These are phyloP conservation scores for Fusarium euwallaceae DNA, from an alignment of 2,329 filamentous ascomycete species.

Conservation along the genomic window DNA sequence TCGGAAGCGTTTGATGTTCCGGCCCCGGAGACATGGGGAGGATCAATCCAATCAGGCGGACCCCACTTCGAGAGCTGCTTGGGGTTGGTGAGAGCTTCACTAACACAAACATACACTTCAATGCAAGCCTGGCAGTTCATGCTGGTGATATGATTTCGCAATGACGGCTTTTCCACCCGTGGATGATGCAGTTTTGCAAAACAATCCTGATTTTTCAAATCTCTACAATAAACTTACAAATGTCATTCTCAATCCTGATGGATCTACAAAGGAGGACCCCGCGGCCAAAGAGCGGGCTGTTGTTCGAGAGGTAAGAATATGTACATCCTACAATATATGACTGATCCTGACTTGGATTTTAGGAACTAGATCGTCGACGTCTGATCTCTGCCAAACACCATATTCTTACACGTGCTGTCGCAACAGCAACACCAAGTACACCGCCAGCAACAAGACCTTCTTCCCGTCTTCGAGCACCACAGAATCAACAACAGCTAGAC, in stretches of 20 bases:
- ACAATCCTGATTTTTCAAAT: slow-evolving; percentile 71
- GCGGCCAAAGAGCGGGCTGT: slow-evolving; percentile 63
- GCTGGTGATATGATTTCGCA: slow-evolving; percentile 8
- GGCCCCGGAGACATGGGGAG: slow-evolving; percentile 28
- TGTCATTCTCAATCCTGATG: slow-evolving; percentile 68
- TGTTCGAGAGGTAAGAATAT: slow-evolving; percentile 61
- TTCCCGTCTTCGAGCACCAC: slow-evolving; percentile 41
- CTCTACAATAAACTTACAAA: slow-evolving; percentile 69
- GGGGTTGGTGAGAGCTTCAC: slow-evolving; percentile 12
- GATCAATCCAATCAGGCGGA: slow-evolving; percentile 51
- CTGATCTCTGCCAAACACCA: slow-evolving; percentile 63
- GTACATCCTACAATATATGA: not conserved
- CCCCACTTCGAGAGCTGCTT: slow-evolving; percentile 40
- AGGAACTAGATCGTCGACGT: slow-evolving; percentile 66
- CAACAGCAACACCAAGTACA: slow-evolving; percentile 55
- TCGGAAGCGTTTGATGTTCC: slow-evolving; percentile 46
- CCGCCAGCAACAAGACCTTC: slow-evolving; percentile 42
- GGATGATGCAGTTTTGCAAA: slow-evolving; percentile 65
- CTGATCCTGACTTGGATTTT: not conserved
- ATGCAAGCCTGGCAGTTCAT: not conserved
- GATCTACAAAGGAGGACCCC: slow-evolving; percentile 67
- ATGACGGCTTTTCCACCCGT: slow-evolving; percentile 69
- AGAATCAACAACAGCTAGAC: slow-evolving; percentile 36
- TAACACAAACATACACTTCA: slow-evolving; percentile 11
- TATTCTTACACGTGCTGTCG: slow-evolving; percentile 65